Evolutionary conservation across 2,329 filamentous ascomycete genomes (phyloP).

Genomic region (Trichoderma breve): DNA sequence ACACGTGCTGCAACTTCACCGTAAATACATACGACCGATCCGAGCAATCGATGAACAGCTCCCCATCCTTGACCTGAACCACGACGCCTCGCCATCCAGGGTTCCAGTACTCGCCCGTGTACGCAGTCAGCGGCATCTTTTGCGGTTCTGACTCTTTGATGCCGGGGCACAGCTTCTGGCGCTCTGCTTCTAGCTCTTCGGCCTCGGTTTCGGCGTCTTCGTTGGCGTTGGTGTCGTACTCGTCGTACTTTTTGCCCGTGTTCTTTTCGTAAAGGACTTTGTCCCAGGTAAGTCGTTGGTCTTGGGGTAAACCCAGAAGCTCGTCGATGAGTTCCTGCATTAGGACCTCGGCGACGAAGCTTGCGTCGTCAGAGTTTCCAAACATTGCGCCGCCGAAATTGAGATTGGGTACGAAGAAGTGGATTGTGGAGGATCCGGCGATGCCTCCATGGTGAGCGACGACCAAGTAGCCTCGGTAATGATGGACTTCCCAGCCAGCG

Average conservation of each 20-base stretch:
- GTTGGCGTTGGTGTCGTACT: background rate
- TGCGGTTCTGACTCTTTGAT: constrained; percentile 8
- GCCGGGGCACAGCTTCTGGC: background rate
- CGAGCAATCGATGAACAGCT: constrained; percentile 28
- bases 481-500: constrained; percentile 27
- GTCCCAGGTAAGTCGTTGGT: background rate
- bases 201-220: background rate
- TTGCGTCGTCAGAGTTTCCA: constrained; percentile 26
- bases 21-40: constrained; percentile 32
- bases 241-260: background rate
- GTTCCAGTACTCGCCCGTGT: constrained; percentile 29
- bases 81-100: constrained; percentile 28
- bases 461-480: constrained; percentile 26
- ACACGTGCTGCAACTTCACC: constrained; percentile 23
- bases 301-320: constrained; percentile 3
- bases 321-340: constrained; percentile 26
- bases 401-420: constrained; percentile 30
- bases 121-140: constrained; percentile 19
- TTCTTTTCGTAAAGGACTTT: background rate
- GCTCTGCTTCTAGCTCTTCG: background rate
- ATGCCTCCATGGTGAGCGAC: constrained; percentile 29
- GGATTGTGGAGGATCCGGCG: constrained; percentile 28
- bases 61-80: constrained; percentile 23
- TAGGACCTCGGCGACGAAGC: constrained; percentile 23
- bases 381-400: constrained; percentile 29